Evolutionary conservation across 2,329 filamentous ascomycete species (phyloP), one percentile per base, ranked within the genome.

Genomic region (Pseudocercospora musae): DNA sequence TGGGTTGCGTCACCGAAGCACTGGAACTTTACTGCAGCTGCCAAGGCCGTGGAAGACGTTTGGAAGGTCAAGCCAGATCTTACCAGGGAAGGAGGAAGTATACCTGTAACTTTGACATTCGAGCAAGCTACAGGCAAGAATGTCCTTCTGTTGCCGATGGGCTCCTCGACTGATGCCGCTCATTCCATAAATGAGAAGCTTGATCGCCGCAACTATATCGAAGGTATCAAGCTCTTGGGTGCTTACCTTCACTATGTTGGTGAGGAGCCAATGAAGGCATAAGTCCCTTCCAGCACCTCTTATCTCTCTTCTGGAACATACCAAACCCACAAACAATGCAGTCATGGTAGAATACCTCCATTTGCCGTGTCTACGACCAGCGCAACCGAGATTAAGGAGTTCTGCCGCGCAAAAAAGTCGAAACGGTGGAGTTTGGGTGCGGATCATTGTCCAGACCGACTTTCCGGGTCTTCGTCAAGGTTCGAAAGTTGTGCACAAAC

Each of bases 141-240:
- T 74, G 94, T 98, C 46, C 81, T 99, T 61, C 82, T 99, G 68
- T 80, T 99, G 69, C 95, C 95, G 31, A 98, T 99, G 95, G 95
- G 95, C 50, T 96, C 91, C 82, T 96, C 91, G 48, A 99, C 94
- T 10, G 62, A 61, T 62, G 93, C 91, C 46, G 95, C 95, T 7
- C 95, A 99, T 80, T 96, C 92, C 33, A 96, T 97, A 79, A 99
- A 99, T 77, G 95, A 98, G 86, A 97, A 96, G 85, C 83, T 99
- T 62, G 95, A 99, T 78, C 92, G 90, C 85, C 87, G 86, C 75
- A 99, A 99, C 80, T 99, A 99, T 78, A 96, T 99, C 73, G 92
- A 99, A 82, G 95, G 95, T 54, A 97, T 91, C 72, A 99, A 99
- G 86, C 80, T 99, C 66, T 80, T 99, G 62, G 95, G 95, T 53